Percentiles rank a stretch among this genome's conserved stretches.
Conservation (phyloP, 352 stramenopile genomes). For the Phytophthora pisi region DNA sequence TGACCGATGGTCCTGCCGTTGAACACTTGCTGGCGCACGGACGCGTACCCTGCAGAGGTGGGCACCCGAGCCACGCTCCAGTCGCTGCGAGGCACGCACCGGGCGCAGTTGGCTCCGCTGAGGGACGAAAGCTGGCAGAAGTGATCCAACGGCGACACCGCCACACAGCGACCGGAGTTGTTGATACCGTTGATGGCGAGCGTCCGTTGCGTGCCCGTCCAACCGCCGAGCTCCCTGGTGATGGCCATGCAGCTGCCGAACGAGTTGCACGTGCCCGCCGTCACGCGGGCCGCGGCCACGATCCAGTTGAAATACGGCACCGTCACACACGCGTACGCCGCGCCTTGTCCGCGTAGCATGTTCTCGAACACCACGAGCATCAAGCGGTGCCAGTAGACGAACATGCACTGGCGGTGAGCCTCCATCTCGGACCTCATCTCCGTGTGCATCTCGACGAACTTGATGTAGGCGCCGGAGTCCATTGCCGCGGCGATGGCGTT, state of each 20-base stretch:
- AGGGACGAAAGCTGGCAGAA: conserved; percentile 55
- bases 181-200: conserved; percentile 54
- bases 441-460: conserved; percentile 73
- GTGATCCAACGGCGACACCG: conserved; percentile 43
- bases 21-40: conserved; percentile 58
- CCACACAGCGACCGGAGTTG: conserved; percentile 51
- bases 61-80: conserved; percentile 48
- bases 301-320: conserved; percentile 86
- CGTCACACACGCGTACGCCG: conserved; percentile 70
- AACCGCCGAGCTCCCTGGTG: conserved; percentile 48
- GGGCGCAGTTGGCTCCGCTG: conserved; percentile 31
- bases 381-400: conserved; percentile 83
- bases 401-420: conserved; percentile 75
- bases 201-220: not conserved
- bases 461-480: conserved; percentile 61
- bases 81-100: conserved; percentile 57
- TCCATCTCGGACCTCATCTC: conserved; percentile 63
- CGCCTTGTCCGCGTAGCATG: conserved; percentile 72
- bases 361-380: conserved; percentile 80
- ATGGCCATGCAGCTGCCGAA: conserved; percentile 60
- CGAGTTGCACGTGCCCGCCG: conserved; percentile 46
- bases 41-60: conserved; percentile 46
- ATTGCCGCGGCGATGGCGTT: conserved; percentile 53
- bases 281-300: conserved; percentile 48
- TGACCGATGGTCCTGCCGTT: conserved; percentile 53